Evolutionary conservation across 768 basidiomycete genomes (phyloP).

Genomic region (Candolleomyces aberdarensis): DNA sequence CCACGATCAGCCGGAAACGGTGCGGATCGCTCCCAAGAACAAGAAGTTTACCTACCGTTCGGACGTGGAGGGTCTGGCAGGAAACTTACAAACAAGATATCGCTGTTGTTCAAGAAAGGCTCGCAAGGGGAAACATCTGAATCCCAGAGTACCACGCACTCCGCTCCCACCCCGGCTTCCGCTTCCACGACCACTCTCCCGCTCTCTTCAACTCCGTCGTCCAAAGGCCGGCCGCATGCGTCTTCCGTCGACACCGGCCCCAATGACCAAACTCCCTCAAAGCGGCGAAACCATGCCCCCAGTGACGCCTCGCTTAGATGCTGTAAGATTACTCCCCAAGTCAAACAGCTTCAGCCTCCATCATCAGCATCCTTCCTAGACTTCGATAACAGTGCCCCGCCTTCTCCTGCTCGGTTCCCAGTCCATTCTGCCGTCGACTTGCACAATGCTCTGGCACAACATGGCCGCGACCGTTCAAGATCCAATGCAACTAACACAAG

Average conservation of each 20-base stretch:
- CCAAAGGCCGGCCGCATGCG: conserved; percentile 16
- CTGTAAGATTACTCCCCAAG: conserved; percentile 6
- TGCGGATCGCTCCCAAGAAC: conserved; percentile 43
- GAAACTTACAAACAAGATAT: conserved; percentile 67
- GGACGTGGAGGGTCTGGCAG: conserved; percentile 34
- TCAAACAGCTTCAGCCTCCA: conserved; percentile 3
- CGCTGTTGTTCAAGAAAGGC: conserved; percentile 70
- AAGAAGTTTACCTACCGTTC: conserved; percentile 25
- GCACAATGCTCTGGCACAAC: conserved; percentile 39
- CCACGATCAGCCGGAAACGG: conserved; percentile 74
- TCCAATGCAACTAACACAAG: conserved; percentile 14
- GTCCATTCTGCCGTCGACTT: conserved; percentile 45
- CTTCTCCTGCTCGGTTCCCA: conserved; percentile 21
- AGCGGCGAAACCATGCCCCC: background rate
- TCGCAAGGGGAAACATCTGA: conserved; percentile 35
- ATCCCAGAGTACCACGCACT: conserved; percentile 6
- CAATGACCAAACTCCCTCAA: background rate
- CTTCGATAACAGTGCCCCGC: conserved; percentile 21
- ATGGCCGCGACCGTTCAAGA: conserved; percentile 32
- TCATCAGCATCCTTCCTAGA: conserved; percentile 15
- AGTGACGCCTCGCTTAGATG: conserved; percentile 12
- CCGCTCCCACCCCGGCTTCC: conserved; percentile 2
- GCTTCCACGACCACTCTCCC: conserved; percentile 19
- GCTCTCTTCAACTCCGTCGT: conserved; percentile 20
- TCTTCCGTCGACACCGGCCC: conserved; percentile 5